Evolutionary conservation across 208 protist species (phyloP), one percentile per base, ranked within the genome.

Genomic region (Leptomonas pyrrhocoris): DNA sequence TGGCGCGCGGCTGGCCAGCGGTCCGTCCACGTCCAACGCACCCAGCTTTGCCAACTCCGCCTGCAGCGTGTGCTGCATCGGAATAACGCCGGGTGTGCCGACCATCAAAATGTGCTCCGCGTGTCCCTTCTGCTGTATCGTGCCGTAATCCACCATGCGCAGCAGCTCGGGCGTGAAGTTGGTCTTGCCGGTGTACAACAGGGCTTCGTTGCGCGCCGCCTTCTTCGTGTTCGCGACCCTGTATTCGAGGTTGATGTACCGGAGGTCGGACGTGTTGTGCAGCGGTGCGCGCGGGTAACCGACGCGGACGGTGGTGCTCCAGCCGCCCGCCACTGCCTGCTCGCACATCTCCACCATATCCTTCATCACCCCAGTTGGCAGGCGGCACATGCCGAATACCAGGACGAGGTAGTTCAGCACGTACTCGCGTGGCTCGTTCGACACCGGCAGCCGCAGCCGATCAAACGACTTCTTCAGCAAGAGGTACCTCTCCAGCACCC

Each of bases 341-440:
- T 72, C 66, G 1, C 0, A 23, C 5, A 54, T 8, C 1, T 48
- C 23, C 28, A 63, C 31, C 25, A 31, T 23, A 21, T 63, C 55
- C 31, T 30, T 54, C 28, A 40, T 0, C 30, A 23, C 27, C 1
- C 34, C 42, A 1, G 2, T 34, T 4, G 1, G 2, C 6, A 0
- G 4, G 28, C 43, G 3, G 18, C 0, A 13, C 55, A 56, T 56
- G 28, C 66, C 66, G 31, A 72, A 63, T 19, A 72, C n/a, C 6
- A 72, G 23, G n/a, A 45, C 19, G 13, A 72, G 9, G 16, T 54
- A 56, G 56, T 40, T 63, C 2, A 56, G 12, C n/a, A 63, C 31
- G 45, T 72, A 72, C 66, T 72, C 66, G 15, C 66, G 66, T 19
- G 66, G 31, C 45, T 72, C 66, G 27, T 72, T 72, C 38, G 45